Base-by-base conservation (phyloP, 2,329 filamentous ascomycete genomes). In the Xenoacremonium recifei region DNA sequence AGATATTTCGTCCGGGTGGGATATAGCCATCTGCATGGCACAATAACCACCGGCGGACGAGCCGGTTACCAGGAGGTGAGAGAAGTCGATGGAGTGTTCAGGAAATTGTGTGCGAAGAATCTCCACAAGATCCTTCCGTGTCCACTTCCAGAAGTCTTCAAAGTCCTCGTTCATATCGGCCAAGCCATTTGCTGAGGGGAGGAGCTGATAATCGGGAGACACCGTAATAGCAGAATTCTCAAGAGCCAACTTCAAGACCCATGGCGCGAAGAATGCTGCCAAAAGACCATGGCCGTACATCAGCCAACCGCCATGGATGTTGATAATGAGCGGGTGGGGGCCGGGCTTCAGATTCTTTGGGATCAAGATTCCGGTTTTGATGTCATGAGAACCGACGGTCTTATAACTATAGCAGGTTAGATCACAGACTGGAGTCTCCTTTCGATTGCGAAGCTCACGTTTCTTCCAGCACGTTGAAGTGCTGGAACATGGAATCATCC, bases 241-340 rank as follows among this genome's bases (percentile, higher is more conserved):
- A 1, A 52, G 37, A 3, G 57, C 59, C 2, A 62, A 40, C 2
- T 53, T 46, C 17, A 50, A 37, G 2, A 45, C 38, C 51, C 51
- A 60, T 1, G 33, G 49, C 1, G 51, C 42, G 23, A 62, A 62
- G 39, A 62, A 61, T 2, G 51, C 40, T 0, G 47, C 44, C 5
- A 54, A 59, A 0, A 62, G 11, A 7, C 42, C 44, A 5, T 58
- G 48, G 0, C 35, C 57, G 12, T 42, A 49, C 15, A 54, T 45
- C 0, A 62, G 47, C 15, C 55, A 59, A 0, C 59, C 59, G 0
- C 59, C 59, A n/a, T 62, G 59, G 1, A 61, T 36, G 19, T 59
- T 48, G 18, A 47, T 46, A 5, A 59, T 47, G 2, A 59, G 27
- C 0, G 57, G 57, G 27, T 55, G 47, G 1, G n/a, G 17, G 0